These are phyloP conservation scores for Suhomyces pyralidae DNA, from an alignment of 805 yeast species.

Conservation along the genomic window DNA sequence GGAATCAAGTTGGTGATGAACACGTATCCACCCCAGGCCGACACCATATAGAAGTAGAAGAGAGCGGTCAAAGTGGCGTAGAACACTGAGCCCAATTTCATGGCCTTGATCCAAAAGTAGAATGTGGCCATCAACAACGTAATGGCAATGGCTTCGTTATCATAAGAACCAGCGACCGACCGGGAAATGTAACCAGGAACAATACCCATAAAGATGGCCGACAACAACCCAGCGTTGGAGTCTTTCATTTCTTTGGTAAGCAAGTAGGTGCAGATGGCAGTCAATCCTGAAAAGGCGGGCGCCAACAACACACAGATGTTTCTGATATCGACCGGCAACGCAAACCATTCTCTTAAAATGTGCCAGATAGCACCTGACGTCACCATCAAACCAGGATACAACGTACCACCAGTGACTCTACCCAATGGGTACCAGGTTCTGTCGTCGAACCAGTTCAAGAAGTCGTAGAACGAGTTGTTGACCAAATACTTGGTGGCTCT, in stretches of 20 bases:
- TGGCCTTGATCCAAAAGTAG: conserved; percentile 91
- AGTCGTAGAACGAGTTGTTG: conserved; percentile 78
- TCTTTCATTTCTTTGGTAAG: conserved; percentile 90
- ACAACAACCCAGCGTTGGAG: conserved; percentile 81
- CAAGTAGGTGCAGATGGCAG: conserved; percentile 85
- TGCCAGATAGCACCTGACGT: conserved; percentile 91
- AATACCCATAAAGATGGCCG: conserved; percentile 94
- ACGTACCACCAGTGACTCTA: conserved; percentile 97
- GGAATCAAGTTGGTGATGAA: conserved; percentile 98
- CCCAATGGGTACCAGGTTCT: conserved; percentile 99
- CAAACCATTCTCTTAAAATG: conserved; percentile 53
- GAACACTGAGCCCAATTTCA: conserved; percentile 84
- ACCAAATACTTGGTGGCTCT: conserved; percentile 94
- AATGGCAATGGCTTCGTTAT: conserved; percentile 98
- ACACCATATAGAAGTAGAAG: conserved; percentile 95
- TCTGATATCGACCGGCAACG: conserved; percentile 89
- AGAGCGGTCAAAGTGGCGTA: conserved; percentile 82
- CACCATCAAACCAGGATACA: conserved; percentile 98
- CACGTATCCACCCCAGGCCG: conserved; percentile 99
- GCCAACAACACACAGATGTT: conserved; percentile 95
- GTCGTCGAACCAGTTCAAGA: conserved; percentile 97
- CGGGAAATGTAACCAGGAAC: conserved; percentile 98
- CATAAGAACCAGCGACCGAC: conserved; percentile 98
- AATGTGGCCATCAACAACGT: conserved; percentile 93
- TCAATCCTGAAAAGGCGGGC: conserved; percentile 91